Conservation (phyloP, 306 rosid species). For the Rosa lucieae region DNA sequence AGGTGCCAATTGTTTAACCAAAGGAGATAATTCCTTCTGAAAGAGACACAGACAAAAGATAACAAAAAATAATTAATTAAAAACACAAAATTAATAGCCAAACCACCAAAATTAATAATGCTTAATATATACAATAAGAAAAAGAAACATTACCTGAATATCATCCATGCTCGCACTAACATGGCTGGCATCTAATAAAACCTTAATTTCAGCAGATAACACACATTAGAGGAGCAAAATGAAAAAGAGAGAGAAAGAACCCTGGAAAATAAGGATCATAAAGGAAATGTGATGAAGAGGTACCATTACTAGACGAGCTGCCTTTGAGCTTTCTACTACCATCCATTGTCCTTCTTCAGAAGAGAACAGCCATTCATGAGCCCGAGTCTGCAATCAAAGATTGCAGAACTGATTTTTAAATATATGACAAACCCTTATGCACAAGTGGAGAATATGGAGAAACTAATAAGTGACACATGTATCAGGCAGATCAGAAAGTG, state of each 20-base stretch:
- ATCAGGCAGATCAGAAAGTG: not conserved
- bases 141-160: slow-evolving; percentile 64
- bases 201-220: slow-evolving; percentile 45
- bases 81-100: slow-evolving; percentile 5
- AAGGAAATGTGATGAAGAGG: not conserved
- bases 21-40: slow-evolving; percentile 89
- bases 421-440: slow-evolving; percentile 10
- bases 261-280: slow-evolving; percentile 2
- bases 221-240: slow-evolving; percentile 31
- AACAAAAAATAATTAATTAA: slow-evolving; percentile 18
- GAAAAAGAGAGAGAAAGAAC: not conserved
- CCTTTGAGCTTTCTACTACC: slow-evolving; percentile 87
- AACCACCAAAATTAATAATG: slow-evolving; percentile 8
- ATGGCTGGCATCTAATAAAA: slow-evolving; percentile 72
- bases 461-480: not conserved
- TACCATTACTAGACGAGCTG: slow-evolving; percentile 95
- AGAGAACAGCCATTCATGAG: slow-evolving; percentile 86
- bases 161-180: slow-evolving; percentile 70
- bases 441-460: not conserved
- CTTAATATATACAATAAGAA: slow-evolving; percentile 21
- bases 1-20: slow-evolving; percentile 79
- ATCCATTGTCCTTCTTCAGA: slow-evolving; percentile 98
- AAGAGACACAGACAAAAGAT: slow-evolving; percentile 26
- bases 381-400: slow-evolving; percentile 65
- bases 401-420: slow-evolving; percentile 19